Percentiles rank a stretch among this genome's conserved stretches.
Conservation (phyloP, 2,329 filamentous ascomycete genomes). For the Plectosphaerella cucumerina region DNA sequence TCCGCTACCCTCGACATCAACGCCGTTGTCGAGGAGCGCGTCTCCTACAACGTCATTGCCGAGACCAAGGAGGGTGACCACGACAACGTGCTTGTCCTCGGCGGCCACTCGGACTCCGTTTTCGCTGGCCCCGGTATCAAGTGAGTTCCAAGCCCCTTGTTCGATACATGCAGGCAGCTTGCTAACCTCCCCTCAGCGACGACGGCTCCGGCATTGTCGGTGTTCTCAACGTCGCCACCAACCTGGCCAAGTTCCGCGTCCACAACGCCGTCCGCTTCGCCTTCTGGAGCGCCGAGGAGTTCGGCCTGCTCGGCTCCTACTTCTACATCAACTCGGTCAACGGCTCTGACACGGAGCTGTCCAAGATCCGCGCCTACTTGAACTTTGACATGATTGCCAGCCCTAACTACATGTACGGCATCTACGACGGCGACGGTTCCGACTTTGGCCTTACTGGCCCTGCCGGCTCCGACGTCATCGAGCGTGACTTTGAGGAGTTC, state of each 20-base stretch:
- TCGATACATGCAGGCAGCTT: no score
- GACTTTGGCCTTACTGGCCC: slow-evolving; percentile 51
- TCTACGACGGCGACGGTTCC: slow-evolving; percentile 59
- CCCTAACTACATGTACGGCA: slow-evolving; percentile 46
- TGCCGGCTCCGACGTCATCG: slow-evolving; percentile 56
- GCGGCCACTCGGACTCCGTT: slow-evolving; percentile 44
- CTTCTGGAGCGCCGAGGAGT: slow-evolving; percentile 51
- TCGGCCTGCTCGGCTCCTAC: slow-evolving; percentile 43
- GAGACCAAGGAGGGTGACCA: slow-evolving; percentile 44
- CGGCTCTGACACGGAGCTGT: slow-evolving; percentile 36
- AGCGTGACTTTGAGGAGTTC: slow-evolving; percentile 54
- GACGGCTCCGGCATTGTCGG: slow-evolving; percentile 52
- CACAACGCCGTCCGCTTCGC: slow-evolving; percentile 46
- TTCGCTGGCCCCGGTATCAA: slow-evolving; percentile 55
- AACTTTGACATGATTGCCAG: slow-evolving; percentile 54
- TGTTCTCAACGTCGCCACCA: slow-evolving; percentile 40
- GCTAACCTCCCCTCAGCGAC: slow-evolving; percentile 29
- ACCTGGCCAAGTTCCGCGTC: slow-evolving; percentile 35
- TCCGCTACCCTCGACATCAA: slow-evolving; percentile 35
- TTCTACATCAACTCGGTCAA: slow-evolving; percentile 40
- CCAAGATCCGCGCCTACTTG: slow-evolving; percentile 49
- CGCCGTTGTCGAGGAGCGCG: slow-evolving; percentile 40
- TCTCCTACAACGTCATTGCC: slow-evolving; percentile 46
- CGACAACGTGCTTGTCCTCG: slow-evolving; percentile 42
- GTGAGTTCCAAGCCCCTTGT: slow-evolving; percentile 17